A percentile compares a stretch with the other conserved stretches of the same genome.
Evolutionary conservation across 805 yeast species (phyloP).

Genomic region (Candida corydali): DNA sequence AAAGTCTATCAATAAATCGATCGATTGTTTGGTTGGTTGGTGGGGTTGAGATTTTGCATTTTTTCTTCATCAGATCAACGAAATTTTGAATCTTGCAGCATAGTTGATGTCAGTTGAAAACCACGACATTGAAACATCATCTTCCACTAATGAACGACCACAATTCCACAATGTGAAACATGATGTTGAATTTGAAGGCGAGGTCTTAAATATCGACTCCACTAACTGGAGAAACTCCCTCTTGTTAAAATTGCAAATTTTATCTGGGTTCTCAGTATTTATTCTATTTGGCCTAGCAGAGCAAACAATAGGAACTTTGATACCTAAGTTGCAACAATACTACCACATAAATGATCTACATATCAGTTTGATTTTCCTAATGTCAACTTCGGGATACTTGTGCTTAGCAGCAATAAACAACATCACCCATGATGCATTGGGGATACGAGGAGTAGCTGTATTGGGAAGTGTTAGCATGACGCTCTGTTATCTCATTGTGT

Average conservation of each 20-base stretch:
- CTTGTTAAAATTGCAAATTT: constrained; percentile 41
- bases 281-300: constrained; percentile 53
- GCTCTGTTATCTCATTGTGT: constrained; percentile 34
- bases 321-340: constrained; percentile 47
- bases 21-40: no score
- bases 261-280: constrained; percentile 35
- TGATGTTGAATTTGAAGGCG: constrained; percentile 23
- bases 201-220: constrained; percentile 29
- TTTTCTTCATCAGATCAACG: no score
- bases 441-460: constrained; percentile 44
- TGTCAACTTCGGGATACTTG: constrained; percentile 53
- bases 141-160: neutral
- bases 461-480: constrained; percentile 32
- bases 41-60: no score
- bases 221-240: constrained; percentile 34
- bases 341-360: constrained; percentile 47
- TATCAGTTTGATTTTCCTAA: constrained; percentile 47
- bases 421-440: constrained; percentile 36
- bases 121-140: neutral
- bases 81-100: no score
- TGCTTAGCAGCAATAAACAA: constrained; percentile 48
- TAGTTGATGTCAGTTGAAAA: neutral
- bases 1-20: no score
- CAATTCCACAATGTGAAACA: constrained; percentile 4
- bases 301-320: constrained; percentile 56